Conservation (phyloP, 306 rosid species). For the Medicago lupulina region DNA sequence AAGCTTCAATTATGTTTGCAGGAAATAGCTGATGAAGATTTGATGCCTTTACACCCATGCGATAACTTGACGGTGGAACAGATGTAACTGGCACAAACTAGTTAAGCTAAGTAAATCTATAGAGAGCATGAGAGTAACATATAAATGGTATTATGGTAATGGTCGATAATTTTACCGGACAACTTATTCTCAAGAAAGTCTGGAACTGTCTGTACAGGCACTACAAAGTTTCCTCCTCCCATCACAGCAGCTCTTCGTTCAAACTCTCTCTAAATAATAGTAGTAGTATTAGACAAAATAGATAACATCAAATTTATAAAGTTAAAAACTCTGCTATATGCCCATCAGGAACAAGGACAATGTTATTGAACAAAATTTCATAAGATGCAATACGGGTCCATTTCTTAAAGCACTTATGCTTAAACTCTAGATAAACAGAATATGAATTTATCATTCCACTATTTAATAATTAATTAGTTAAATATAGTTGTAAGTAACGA, state of each 20-base stretch:
- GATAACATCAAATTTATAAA: constrained; percentile 7
- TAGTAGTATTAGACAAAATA: constrained; percentile 39
- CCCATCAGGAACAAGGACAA: constrained; percentile 16
- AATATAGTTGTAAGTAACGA: constrained; percentile 15
- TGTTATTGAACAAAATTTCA: constrained; percentile 1
- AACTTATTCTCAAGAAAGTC: constrained; percentile 78
- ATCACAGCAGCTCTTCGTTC: constrained; percentile 82
- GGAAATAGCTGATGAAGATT: constrained; percentile 83
- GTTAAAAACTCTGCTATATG: background rate
- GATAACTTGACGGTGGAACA: constrained; percentile 88
- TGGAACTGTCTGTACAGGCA: constrained; percentile 91
- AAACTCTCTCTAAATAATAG: constrained; percentile 65
- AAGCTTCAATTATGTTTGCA: constrained; percentile 67
- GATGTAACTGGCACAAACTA: constrained; percentile 61
- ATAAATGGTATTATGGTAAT: constrained; percentile 9
- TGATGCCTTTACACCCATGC: constrained; percentile 92
- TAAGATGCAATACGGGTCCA: constrained; percentile 20
- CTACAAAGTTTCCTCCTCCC: constrained; percentile 92
- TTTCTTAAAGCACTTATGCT: background rate
- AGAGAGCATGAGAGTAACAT: constrained; percentile 31
- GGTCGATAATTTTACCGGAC: constrained; percentile 58
- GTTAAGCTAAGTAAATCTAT: constrained; percentile 39
- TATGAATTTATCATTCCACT: constrained; percentile 20
- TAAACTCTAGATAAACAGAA: background rate
- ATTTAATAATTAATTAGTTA: constrained; percentile 20